Base-by-base conservation (phyloP, 352 stramenopile species). In the Phytopythium ostracodes region DNA sequence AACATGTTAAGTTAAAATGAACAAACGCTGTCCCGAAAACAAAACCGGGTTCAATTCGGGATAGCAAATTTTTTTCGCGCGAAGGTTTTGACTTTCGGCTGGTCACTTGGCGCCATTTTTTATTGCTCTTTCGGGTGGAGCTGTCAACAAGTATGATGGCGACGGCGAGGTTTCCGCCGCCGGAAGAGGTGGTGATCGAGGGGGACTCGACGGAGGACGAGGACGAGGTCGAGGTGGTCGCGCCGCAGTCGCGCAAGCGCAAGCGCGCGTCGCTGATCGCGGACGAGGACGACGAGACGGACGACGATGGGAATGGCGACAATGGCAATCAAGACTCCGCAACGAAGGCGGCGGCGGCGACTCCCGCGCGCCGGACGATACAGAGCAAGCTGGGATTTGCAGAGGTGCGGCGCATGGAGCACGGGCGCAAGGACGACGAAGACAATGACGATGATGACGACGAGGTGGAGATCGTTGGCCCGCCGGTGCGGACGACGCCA, bases 141-240 rank as follows among this genome's bases (percentile, higher is more conserved):
- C n/a, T 53, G 46, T 22, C 2, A 11, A n/a, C 43, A 12, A 31
- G 22, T 4, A 27, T 50, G 6, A 66, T 65, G 60, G 31, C 33
- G 60, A 63, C 54, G 18, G 17, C 25, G 14, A 25, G 47, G 12
- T 36, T 54, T 24, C 56, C 60, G 10, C 46, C 54, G 54, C 75
- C 66, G 22, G 71, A 87, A 31, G 80, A 92, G 75, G 79, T 90
- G 60, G 71, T 89, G 68, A 92, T 89, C 67, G 81, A 92, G 38
- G 76, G 72, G 53, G 77, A 92, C 61, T 87, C 78, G 50, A 79
- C 77, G 3, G 72, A 88, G 12, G 80, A 76, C 24, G 76, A 83
- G 15, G 71, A 77, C 17, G 76, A 79, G 9, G 72, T 89, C 46
- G 60, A 74, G 59, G 77, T 91, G 51, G 63, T 89, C 40, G 79